phyloP scores from a whole-genome alignment of 495 filamentous ascomycete species.

The Beverwykella pulmonaria region DNA sequence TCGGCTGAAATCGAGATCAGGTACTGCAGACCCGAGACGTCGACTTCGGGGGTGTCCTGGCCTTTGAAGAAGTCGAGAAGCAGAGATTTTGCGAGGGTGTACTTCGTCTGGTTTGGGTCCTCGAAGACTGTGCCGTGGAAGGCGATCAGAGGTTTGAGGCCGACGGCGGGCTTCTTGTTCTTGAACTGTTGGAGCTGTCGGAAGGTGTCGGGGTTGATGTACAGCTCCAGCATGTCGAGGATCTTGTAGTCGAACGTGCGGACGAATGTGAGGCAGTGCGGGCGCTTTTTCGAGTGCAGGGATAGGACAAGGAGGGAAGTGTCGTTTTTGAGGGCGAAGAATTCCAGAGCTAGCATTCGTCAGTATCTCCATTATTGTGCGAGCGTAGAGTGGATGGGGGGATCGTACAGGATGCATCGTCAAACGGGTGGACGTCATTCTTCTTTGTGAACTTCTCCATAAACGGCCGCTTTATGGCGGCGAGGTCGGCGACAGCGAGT shows the following conservation, averaged over 20 bases:
- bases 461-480: constrained; percentile 76
- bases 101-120: constrained; percentile 68
- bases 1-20: constrained; percentile 77
- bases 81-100: constrained; percentile 81
- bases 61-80: constrained; percentile 90
- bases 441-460: constrained; percentile 91
- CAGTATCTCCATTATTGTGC: neutral
- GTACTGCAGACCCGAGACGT: constrained; percentile 93
- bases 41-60: constrained; percentile 71
- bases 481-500: constrained; percentile 77
- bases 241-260: constrained; percentile 82
- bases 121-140: constrained; percentile 88
- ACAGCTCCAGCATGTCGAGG: constrained; percentile 89
- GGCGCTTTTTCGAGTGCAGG: constrained; percentile 87
- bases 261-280: constrained; percentile 81
- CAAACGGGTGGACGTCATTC: constrained; percentile 91
- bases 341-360: constrained; percentile 67
- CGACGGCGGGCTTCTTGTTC: constrained; percentile 76
- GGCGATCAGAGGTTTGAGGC: constrained; percentile 81
- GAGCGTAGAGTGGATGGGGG: neutral
- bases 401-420: constrained; percentile 62
- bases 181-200: constrained; percentile 75
- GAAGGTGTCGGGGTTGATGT: constrained; percentile 69
- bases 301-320: constrained; percentile 77
- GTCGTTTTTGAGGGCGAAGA: constrained; percentile 95